Evolutionary conservation across 2,329 filamentous ascomycete species (phyloP).

Genomic region (Fusarium drepaniforme): DNA sequence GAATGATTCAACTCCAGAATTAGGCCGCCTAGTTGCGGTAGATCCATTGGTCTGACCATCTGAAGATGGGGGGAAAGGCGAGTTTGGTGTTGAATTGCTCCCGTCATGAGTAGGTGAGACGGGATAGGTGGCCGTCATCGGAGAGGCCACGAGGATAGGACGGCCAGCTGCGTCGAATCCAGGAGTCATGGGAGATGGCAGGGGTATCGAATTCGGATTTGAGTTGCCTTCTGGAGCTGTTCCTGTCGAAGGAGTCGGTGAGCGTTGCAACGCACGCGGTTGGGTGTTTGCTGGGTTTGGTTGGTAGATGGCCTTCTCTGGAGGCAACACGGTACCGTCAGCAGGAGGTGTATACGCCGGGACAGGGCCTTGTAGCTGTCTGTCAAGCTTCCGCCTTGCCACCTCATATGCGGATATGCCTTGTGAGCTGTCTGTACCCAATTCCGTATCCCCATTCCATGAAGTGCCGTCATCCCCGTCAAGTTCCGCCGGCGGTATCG

Average conservation of each 20-base stretch:
- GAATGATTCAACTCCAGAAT: slow-evolving; percentile 16
- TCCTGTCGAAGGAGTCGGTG: slow-evolving; percentile 34
- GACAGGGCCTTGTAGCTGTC: slow-evolving; percentile 63
- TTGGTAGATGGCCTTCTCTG: slow-evolving; percentile 48
- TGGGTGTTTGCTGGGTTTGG: slow-evolving; percentile 32
- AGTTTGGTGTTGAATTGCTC: slow-evolving; percentile 26
- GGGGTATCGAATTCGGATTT: slow-evolving; percentile 52
- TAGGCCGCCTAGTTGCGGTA: slow-evolving; percentile 8
- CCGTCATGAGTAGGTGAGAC: slow-evolving; percentile 28
- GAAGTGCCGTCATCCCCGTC: slow-evolving; percentile 57
- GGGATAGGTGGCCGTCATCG: slow-evolving; percentile 51
- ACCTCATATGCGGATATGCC: slow-evolving; percentile 63
- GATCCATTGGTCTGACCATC: slow-evolving; percentile 22
- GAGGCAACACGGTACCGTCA: slow-evolving; percentile 40
- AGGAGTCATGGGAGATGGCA: slow-evolving; percentile 60
- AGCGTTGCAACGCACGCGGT: slow-evolving; percentile 28
- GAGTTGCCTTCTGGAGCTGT: slow-evolving; percentile 35
- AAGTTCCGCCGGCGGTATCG: slow-evolving; percentile 61
- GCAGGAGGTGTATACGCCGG: slow-evolving; percentile 62
- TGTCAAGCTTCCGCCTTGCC: slow-evolving; percentile 63
- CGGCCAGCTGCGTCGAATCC: slow-evolving; percentile 57
- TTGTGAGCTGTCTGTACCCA: slow-evolving; percentile 55
- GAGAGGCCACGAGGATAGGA: slow-evolving; percentile 56
- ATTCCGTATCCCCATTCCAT: slow-evolving; percentile 54
- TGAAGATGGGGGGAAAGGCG: slow-evolving; percentile 27